These are phyloP conservation scores for Excoecaria cochinchinensis DNA, from an alignment of 345 rosid species.

Conservation along the genomic window DNA sequence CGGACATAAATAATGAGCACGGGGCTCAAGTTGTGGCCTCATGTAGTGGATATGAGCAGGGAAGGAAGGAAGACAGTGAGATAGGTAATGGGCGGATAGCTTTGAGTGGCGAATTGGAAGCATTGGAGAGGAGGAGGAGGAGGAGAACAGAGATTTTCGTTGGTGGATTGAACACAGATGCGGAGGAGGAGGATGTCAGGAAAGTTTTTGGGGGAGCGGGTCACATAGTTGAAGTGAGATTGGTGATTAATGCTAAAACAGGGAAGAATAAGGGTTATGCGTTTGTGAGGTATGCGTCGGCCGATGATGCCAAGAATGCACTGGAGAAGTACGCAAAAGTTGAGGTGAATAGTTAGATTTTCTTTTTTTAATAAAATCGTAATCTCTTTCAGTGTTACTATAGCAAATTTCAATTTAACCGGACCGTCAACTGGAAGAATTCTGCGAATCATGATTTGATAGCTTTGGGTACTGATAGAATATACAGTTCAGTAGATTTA, in stretches of 20 bases:
- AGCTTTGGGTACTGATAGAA: background rate
- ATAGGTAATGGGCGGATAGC: slow-evolving; percentile 12
- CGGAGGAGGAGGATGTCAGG: slow-evolving; percentile 28
- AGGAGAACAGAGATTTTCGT: slow-evolving; percentile 32
- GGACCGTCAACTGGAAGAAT: background rate
- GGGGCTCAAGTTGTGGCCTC: background rate
- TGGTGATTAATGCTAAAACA: slow-evolving; percentile 12
- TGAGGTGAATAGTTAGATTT: slow-evolving; percentile 11
- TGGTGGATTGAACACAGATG: slow-evolving; percentile 31
- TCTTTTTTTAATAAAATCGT: background rate
- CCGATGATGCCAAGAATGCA: slow-evolving; percentile 26
- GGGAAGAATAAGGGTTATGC: slow-evolving; percentile 34
- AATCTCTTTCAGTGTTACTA: background rate
- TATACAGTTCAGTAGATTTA: background rate
- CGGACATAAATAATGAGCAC: slow-evolving; percentile 1
- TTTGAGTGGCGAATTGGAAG: slow-evolving; percentile 33
- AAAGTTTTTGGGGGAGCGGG: slow-evolving; percentile 31
- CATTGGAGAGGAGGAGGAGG: slow-evolving; percentile 26
- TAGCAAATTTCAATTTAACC: background rate
- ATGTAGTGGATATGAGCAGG: slow-evolving; percentile 2
- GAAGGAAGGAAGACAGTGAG: slow-evolving; percentile 5
- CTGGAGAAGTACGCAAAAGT: slow-evolving; percentile 24
- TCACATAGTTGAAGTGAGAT: slow-evolving; percentile 24
- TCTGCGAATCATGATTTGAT: background rate
- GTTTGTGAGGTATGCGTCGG: slow-evolving; percentile 30